phyloP scores from a whole-genome alignment of 1,139 yeast species.

The Candida labiduridarum region DNA sequence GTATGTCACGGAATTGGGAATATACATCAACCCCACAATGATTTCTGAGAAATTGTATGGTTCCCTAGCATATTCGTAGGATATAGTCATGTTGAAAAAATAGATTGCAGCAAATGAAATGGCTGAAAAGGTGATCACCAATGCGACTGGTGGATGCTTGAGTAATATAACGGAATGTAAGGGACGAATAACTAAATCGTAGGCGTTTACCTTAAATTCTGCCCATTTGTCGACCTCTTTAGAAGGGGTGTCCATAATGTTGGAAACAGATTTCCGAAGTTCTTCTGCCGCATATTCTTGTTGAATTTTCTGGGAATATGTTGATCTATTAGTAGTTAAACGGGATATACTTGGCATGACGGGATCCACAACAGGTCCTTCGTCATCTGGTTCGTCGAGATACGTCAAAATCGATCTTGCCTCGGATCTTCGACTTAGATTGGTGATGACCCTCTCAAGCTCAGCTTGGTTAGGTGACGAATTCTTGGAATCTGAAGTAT shows the following conservation, averaged over 20 bases:
- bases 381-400: conserved; percentile 21
- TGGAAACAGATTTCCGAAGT: conserved; percentile 21
- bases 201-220: conserved; percentile 24
- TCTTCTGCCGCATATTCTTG: conserved; percentile 28
- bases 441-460: conserved; percentile 20
- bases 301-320: conserved; percentile 32
- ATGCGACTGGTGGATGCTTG: conserved; percentile 70
- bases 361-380: conserved; percentile 37
- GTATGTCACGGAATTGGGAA: conserved; percentile 83
- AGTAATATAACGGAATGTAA: conserved; percentile 54
- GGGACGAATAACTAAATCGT: conserved; percentile 51
- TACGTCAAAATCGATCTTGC: conserved; percentile 7
- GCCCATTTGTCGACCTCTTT: conserved; percentile 16
- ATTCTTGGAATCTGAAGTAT: conserved; percentile 1
- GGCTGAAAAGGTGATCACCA: conserved; percentile 66
- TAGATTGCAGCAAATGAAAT: conserved; percentile 70
- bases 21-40: conserved; percentile 73
- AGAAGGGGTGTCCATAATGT: conserved; percentile 5
- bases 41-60: conserved; percentile 74
- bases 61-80: conserved; percentile 57
- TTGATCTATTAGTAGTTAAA: conserved; percentile 36
- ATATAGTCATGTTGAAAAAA: conserved; percentile 73
- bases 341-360: conserved; percentile 42
- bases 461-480: not conserved
- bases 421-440: conserved; percentile 10